These are phyloP conservation scores for Phaffia tasmanica DNA, from an alignment of 768 basidiomycete genomes.

Conservation along the genomic window DNA sequence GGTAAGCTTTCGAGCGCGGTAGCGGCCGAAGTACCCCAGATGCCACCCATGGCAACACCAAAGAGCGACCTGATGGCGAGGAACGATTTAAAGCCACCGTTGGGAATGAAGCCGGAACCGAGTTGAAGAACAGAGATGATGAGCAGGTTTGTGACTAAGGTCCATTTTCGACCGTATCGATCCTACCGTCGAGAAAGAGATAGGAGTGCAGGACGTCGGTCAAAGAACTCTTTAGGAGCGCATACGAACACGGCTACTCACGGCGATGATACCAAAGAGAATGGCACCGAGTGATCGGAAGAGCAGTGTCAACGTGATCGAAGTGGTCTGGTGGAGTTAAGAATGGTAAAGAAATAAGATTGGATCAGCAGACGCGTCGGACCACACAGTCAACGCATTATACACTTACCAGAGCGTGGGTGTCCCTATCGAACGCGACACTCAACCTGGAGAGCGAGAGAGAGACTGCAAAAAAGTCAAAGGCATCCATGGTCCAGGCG, in stretches of 20 bases:
- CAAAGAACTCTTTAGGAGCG: neutral
- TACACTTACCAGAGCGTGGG: slow-evolving; percentile 20
- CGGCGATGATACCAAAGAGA: slow-evolving; percentile 54
- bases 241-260: neutral
- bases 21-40: slow-evolving; percentile 53
- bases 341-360: slow-evolving; percentile 30
- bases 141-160: slow-evolving; percentile 63
- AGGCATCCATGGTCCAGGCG: neutral
- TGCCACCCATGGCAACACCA: slow-evolving; percentile 67
- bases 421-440: slow-evolving; percentile 33
- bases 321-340: slow-evolving; percentile 44
- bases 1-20: slow-evolving; percentile 84
- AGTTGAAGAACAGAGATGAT: slow-evolving; percentile 63
- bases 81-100: slow-evolving; percentile 53
- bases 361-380: neutral
- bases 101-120: slow-evolving; percentile 66
- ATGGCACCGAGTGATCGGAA: slow-evolving; percentile 59
- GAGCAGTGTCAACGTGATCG: slow-evolving; percentile 86
- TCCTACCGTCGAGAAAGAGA: slow-evolving; percentile 48
- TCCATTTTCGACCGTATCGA: slow-evolving; percentile 89
- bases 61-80: slow-evolving; percentile 44
- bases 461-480: slow-evolving; percentile 48
- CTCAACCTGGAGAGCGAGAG: slow-evolving; percentile 36
- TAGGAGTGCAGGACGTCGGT: neutral
- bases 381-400: neutral